Conservation (phyloP, 495 filamentous ascomycete genomes). For the Tuber indicum region DNA sequence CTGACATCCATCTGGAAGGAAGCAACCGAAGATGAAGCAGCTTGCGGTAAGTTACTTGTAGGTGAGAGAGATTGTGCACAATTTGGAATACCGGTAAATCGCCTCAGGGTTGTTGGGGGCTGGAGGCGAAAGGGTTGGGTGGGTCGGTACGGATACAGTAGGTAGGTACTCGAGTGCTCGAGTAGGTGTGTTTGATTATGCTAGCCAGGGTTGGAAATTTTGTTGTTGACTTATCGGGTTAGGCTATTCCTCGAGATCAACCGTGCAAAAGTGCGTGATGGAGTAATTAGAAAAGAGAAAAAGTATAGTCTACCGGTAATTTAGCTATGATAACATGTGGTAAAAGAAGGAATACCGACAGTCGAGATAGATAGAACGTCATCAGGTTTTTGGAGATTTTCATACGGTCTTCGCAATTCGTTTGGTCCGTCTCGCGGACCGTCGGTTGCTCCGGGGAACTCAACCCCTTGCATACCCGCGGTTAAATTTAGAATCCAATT, state of each 20-base stretch:
- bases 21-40: background rate
- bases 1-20: background rate
- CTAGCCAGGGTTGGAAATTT: background rate
- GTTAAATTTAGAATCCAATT: background rate
- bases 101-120: background rate
- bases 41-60: background rate
- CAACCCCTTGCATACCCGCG: conserved; percentile 2
- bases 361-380: background rate
- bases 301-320: background rate
- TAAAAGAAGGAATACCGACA: background rate
- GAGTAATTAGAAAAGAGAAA: background rate
- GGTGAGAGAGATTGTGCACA: background rate
- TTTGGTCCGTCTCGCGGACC: background rate
- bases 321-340: too few species aligned
- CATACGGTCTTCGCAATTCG: background rate
- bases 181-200: background rate
- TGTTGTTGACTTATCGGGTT: background rate
- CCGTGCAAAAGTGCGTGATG: background rate
- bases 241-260: background rate
- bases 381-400: background rate
- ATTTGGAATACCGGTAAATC: background rate
- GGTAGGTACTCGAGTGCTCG: too few species aligned
- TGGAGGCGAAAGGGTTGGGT: background rate
- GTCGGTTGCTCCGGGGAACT: background rate
- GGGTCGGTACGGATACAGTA: too few species aligned